Conservation (phyloP, 306 rosid genomes). For the Carpinus fangiana region DNA sequence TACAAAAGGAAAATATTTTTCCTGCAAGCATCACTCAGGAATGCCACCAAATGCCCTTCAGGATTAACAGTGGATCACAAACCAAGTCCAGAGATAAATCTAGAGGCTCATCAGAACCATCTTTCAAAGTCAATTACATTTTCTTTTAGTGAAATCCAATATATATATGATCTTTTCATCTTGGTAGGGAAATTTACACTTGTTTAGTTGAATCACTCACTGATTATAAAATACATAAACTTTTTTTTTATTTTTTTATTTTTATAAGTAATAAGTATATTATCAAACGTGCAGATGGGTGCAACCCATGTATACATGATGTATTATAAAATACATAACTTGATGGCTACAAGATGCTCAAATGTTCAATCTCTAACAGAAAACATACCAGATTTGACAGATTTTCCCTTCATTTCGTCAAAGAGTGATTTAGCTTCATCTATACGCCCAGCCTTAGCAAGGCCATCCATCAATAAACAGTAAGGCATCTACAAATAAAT, state of each 20-base stretch:
- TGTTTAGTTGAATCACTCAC: conserved; percentile 4
- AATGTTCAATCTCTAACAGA: conserved; percentile 29
- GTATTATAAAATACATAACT: not conserved
- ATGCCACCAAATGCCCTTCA: not conserved
- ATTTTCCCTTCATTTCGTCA: conserved; percentile 59
- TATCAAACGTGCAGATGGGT: no score
- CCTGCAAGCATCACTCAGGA: conserved; percentile 9
- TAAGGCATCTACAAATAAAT: conserved; percentile 71
- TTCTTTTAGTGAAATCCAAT: not conserved
- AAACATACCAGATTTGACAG: conserved; percentile 62
- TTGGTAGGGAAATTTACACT: not conserved
- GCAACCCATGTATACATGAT: no score
- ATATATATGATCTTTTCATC: not conserved
- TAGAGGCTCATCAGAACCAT: not conserved
- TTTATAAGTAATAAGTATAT: no score
- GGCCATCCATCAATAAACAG: conserved; percentile 81
- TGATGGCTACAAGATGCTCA: conserved; percentile 9
- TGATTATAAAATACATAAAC: not conserved
- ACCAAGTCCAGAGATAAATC: not conserved
- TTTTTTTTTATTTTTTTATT: no score
- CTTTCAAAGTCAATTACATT: not conserved
- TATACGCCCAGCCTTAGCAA: conserved; percentile 69
- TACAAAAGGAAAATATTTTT: conserved; percentile 1
- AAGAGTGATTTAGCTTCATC: conserved; percentile 75
- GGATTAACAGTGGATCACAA: not conserved